Conservation (phyloP, 1,284 basidiomycete species). For the Violaceomyces palustris region DNA sequence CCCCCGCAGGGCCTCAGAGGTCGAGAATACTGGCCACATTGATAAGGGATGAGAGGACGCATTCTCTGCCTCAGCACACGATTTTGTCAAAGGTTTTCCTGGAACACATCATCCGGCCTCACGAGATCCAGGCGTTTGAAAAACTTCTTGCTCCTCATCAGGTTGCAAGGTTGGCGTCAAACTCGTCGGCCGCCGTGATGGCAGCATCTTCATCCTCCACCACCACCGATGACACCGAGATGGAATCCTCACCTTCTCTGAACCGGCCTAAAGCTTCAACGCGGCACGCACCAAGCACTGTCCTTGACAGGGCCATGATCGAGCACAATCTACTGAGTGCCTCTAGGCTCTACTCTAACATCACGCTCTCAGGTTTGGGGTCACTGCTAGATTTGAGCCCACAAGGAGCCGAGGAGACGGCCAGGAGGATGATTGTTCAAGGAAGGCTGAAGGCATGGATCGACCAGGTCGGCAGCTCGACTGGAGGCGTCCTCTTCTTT, state of each 20-base stretch:
- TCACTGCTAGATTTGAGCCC: slow-evolving; percentile 33
- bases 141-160: slow-evolving; percentile 83
- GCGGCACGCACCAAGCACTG: slow-evolving; percentile 71
- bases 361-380: slow-evolving; percentile 36
- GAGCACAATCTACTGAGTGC: slow-evolving; percentile 95
- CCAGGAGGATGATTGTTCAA: slow-evolving; percentile 92
- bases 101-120: slow-evolving; percentile 84
- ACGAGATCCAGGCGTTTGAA: slow-evolving; percentile 85
- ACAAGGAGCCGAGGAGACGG: slow-evolving; percentile 84
- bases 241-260: neutral
- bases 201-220: neutral
- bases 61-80: slow-evolving; percentile 72
- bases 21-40: slow-evolving; percentile 85
- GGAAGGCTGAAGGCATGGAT: slow-evolving; percentile 82
- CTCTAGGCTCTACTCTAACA: slow-evolving; percentile 60
- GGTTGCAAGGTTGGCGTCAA: slow-evolving; percentile 70
- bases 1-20: slow-evolving; percentile 90
- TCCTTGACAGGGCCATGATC: slow-evolving; percentile 95
- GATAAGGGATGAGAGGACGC: slow-evolving; percentile 84
- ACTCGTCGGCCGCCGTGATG: no score
- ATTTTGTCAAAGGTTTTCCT: slow-evolving; percentile 96
- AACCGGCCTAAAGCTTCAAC: no score
- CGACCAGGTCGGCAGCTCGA: slow-evolving; percentile 67
- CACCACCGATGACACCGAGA: neutral
- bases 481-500: slow-evolving; percentile 72